Evolutionary conservation across 495 filamentous ascomycete species (phyloP), one percentile per base, ranked within the genome.

Genomic region (Annulohypoxylon stygium): DNA sequence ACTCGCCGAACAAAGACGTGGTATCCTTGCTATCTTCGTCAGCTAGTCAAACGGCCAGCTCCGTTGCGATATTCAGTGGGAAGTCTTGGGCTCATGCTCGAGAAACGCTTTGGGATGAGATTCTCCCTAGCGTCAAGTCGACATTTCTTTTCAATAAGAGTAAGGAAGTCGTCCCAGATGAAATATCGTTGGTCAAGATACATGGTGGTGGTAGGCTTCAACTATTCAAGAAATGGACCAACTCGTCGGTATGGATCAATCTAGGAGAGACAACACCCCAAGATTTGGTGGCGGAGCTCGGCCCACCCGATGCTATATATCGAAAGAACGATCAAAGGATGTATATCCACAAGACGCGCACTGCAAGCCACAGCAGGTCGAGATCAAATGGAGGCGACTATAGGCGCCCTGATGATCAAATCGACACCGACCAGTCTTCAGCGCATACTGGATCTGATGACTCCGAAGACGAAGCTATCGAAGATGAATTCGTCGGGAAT

Each of bases 291-390:
- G 88, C 91, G 43, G 94, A 97, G 68, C 88, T 99, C 30, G 96
- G 96, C 0, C 93, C 96, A 3, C 96, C 96, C n/a, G 94, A 97
- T 81, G 93, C 94, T 18, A 97, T 97, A 39, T 97, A 97, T 80
- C 87, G 93, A 70, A 98, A 97, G 85, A 93, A 93, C 78, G 95
- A 97, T 78, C 90, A 93, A 74, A 87, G 93, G 39, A 90, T 98
- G 79, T 93, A 93, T n/a, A 96, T 97, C 48, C 95, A 98, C 79
- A 90, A 89, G 72, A 83, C 84, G 54, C 84, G 84, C 8, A 79
- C 83, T 11, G 81, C 83, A 30, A 86, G 85, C 53, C 80, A 82
- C 55, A 80, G 80, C 63, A 74, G 83, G 75, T 74, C 82, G 58
- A 75, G 86, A 78, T 77, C 79, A 67, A 81, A 82, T 83, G 84